phyloP scores from a whole-genome alignment of 805 yeast genomes.

The Candida tammaniensis region DNA sequence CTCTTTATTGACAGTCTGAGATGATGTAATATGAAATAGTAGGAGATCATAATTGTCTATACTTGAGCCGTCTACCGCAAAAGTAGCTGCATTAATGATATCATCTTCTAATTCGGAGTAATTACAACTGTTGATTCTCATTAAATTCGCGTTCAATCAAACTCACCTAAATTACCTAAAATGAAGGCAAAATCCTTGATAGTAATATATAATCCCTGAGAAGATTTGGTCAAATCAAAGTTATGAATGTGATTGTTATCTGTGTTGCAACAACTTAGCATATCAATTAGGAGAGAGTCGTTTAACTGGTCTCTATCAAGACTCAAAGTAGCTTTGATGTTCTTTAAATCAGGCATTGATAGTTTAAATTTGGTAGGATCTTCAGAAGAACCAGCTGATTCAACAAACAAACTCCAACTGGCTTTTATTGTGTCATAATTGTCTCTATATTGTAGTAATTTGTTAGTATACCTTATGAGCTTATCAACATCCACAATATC shows the following conservation, averaged over 20 bases:
- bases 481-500: slow-evolving; percentile 43
- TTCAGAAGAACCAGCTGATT: neutral
- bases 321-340: slow-evolving; percentile 25
- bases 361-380: slow-evolving; percentile 19
- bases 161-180: slow-evolving; percentile 38
- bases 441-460: slow-evolving; percentile 33
- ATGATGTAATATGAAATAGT: slow-evolving; percentile 4
- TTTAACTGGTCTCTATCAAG: slow-evolving; percentile 26
- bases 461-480: slow-evolving; percentile 23
- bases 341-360: slow-evolving; percentile 27
- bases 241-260: slow-evolving; percentile 22
- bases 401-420: slow-evolving; percentile 35
- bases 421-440: slow-evolving; percentile 23
- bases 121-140: neutral
- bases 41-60: slow-evolving; percentile 10
- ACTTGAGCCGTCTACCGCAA: slow-evolving; percentile 3
- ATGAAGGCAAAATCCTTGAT: slow-evolving; percentile 44
- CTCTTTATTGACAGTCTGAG: neutral
- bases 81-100: slow-evolving; percentile 1
- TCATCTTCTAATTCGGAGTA: slow-evolving; percentile 4
- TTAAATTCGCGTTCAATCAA: slow-evolving; percentile 17
- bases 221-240: slow-evolving; percentile 24
- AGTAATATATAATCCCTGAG: slow-evolving; percentile 25
- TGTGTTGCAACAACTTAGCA: slow-evolving; percentile 36
- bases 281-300: slow-evolving; percentile 37